Evolutionary conservation across 495 filamentous ascomycete genomes (phyloP).

Genomic region (Podospora pseudopauciseta): DNA sequence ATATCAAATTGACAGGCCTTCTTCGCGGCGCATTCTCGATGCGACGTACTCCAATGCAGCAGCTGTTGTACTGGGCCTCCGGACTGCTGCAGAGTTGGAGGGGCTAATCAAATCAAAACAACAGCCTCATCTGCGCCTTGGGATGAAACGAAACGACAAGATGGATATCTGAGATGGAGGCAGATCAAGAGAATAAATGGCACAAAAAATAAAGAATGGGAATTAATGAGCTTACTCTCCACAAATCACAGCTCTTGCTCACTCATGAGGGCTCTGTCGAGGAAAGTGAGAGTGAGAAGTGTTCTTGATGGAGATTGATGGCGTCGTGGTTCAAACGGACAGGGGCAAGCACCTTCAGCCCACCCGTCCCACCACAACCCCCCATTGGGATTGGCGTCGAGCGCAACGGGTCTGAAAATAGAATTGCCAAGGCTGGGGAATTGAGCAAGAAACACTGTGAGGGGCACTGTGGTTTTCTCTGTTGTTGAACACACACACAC

Average conservation of each 20-base stretch:
- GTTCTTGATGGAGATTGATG: background rate
- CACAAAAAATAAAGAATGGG: background rate
- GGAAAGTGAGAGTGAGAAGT: background rate
- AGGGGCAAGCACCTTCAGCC: background rate
- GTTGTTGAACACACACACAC: no score
- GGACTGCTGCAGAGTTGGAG: background rate
- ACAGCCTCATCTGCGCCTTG: background rate
- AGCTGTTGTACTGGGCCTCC: background rate
- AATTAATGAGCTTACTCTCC: background rate
- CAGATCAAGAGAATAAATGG: background rate
- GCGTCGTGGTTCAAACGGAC: background rate
- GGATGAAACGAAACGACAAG: background rate
- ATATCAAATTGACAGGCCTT: background rate
- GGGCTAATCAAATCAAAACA: background rate
- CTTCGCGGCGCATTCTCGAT: conserved; percentile 4
- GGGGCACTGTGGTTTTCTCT: background rate
- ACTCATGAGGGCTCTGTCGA: background rate
- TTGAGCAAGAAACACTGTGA: background rate
- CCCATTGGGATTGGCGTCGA: background rate
- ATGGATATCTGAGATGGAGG: background rate
- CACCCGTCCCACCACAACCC: background rate
- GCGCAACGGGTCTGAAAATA: background rate
- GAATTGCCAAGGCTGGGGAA: background rate
- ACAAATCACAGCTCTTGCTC: background rate
- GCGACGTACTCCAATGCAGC: background rate